Evolutionary conservation across 345 rosid genomes (phyloP).

Genomic region (Psidium friedrichsthalianum): DNA sequence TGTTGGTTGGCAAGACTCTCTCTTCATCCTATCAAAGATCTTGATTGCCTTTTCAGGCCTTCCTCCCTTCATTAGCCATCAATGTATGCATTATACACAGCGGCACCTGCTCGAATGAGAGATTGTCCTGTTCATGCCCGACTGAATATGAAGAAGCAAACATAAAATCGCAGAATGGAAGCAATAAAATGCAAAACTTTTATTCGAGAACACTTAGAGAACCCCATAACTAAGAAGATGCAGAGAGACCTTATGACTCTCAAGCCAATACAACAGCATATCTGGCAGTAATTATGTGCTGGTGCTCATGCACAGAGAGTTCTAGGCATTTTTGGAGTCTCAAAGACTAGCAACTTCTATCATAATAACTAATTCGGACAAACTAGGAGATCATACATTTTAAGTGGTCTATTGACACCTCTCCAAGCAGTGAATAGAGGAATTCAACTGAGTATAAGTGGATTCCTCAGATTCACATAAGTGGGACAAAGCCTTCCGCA

Average conservation of each 20-base stretch:
- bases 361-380: not conserved
- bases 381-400: not conserved
- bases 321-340: not conserved
- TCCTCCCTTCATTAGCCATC: constrained; percentile 71
- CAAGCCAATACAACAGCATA: not conserved
- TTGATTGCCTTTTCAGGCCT: constrained; percentile 45
- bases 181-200: not conserved
- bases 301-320: not conserved
- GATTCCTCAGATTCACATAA: not conserved
- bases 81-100: constrained; percentile 71
- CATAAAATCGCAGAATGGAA: not conserved
- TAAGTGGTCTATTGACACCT: not conserved
- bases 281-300: not conserved
- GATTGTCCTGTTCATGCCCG: not conserved
- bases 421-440: not conserved
- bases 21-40: constrained; percentile 68
- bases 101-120: constrained; percentile 32
- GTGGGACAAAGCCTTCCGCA: not conserved
- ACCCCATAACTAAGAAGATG: not conserved
- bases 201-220: not conserved
- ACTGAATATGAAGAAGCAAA: not conserved
- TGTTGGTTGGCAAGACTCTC: constrained; percentile 50
- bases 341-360: not conserved
- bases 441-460: not conserved
- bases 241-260: not conserved